Evolutionary conservation across 2,329 filamentous ascomycete genomes (phyloP), one percentile per base, ranked within the genome.

Genomic region (Monosporascus sp.): DNA sequence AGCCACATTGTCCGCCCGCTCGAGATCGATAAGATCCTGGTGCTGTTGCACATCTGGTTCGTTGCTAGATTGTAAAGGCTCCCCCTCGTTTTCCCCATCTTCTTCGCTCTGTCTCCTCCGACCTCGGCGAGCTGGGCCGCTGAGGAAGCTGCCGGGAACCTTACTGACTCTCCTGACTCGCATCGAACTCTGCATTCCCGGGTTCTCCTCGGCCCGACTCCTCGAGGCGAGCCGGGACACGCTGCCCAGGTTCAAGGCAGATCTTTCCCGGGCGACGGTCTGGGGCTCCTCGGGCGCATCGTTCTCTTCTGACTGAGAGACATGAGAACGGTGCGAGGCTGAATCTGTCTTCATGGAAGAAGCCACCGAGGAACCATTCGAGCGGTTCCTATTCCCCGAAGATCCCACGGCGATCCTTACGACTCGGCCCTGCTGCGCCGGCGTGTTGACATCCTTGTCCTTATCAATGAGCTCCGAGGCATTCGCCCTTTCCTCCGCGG

Each of bases 141-240:
- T 90, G 22, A 94, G 74, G 59, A 93, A 92, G 54, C 83, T 87
- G 1, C 89, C 90, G 2, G 86, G 82, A 7, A 87, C 77, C 68
- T 89, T 89, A 17, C 86, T 86, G 15, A 90, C 82, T 55, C 89
- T 79, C 71, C 92, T 93, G 54, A 92, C 76, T 5, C 90, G 82
- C 77, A 91, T 82, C 0, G 89, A 90, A 61, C 86, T 85, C 55
- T 89, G 88, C 2, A 83, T 73, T 15, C 82, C 85, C 36, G 74
- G 71, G 36, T 88, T 84, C 24, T 91, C 86, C 3, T 83, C 83
- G 48, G 78, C 75, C 37, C 78, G 75, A 17, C 70, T 74, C 48
- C 76, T 74, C 3, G 80, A 74, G 38, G 74, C 66, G 55, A 79
- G 75, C 63, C 79, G 75, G 48, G 79, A 79, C 51, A 77, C 75